These are phyloP conservation scores for Aureobasidium lini DNA, from an alignment of 2,329 filamentous ascomycete species.

Conservation along the genomic window DNA sequence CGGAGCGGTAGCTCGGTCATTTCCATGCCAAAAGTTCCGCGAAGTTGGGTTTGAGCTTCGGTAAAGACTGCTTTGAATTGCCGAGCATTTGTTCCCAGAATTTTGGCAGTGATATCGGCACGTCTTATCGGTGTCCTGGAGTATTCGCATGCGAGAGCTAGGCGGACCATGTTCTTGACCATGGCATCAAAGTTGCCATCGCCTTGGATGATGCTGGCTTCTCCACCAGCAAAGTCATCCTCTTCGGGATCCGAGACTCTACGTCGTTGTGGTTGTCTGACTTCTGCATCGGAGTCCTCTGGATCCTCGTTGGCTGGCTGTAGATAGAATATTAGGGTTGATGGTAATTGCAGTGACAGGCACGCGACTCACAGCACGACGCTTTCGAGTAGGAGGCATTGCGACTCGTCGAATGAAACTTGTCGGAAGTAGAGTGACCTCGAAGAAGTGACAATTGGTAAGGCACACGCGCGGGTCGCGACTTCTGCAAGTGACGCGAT, in stretches of 20 bases:
- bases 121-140: constrained; percentile 51
- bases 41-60: constrained; percentile 64
- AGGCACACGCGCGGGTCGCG: constrained; percentile 1
- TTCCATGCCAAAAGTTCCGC: constrained; percentile 80
- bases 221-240: constrained; percentile 15
- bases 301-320: constrained; percentile 19
- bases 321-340: neutral
- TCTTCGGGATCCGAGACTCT: constrained; percentile 15
- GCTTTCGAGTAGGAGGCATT: constrained; percentile 18
- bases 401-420: neutral
- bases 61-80: constrained; percentile 73
- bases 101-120: constrained; percentile 53
- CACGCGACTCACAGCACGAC: constrained; percentile 21
- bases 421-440: neutral
- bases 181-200: constrained; percentile 34
- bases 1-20: constrained; percentile 72
- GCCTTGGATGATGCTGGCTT: constrained; percentile 21
- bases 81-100: constrained; percentile 61
- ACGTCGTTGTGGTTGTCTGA: constrained; percentile 26
- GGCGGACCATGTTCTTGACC: constrained; percentile 55
- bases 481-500: constrained; percentile 6
- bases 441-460: neutral
- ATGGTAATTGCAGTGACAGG: too few relatives aligned
- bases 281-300: constrained; percentile 20
- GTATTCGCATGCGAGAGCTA: constrained; percentile 55